Percentiles rank a stretch among this genome's conserved stretches.
Evolutionary conservation across 805 yeast genomes (phyloP).

Genomic region (Zygoascus tannicola): DNA sequence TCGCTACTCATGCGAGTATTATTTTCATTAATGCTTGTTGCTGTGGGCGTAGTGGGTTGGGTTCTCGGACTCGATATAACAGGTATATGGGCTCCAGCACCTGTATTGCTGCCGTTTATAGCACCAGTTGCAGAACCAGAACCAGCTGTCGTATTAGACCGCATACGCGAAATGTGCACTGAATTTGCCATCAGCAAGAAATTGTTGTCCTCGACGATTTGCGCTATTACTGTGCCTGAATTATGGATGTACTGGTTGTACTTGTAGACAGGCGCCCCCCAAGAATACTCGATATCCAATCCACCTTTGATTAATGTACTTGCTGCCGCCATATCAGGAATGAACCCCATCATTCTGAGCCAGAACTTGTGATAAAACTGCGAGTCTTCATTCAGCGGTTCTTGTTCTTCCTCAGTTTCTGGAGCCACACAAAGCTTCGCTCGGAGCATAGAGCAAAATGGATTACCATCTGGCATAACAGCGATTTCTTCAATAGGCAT

Average conservation of each 20-base stretch:
- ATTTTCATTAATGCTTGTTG: no score
- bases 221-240: slow-evolving; percentile 85
- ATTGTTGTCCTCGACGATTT: slow-evolving; percentile 68
- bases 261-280: slow-evolving; percentile 82
- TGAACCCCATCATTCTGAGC: slow-evolving; percentile 60
- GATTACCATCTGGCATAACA: slow-evolving; percentile 64
- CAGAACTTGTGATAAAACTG: slow-evolving; percentile 70
- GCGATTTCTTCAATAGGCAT: slow-evolving; percentile 87
- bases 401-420: slow-evolving; percentile 14
- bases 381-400: slow-evolving; percentile 28
- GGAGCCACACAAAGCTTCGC: slow-evolving; percentile 62
- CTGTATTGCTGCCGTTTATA: not conserved
- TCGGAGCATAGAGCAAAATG: slow-evolving; percentile 79
- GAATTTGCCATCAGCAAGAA: slow-evolving; percentile 82
- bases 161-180: slow-evolving; percentile 66
- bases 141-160: slow-evolving; percentile 17
- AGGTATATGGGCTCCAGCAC: no score
- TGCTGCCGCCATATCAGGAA: slow-evolving; percentile 74
- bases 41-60: no score
- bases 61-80: no score
- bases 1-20: slow-evolving; percentile 7
- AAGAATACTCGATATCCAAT: slow-evolving; percentile 70
- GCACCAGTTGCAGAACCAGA: not conserved
- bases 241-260: slow-evolving; percentile 84
- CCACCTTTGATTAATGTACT: slow-evolving; percentile 37